Evolutionary conservation across 2,329 filamentous ascomycete genomes (phyloP).

Genomic region (Magnaporthiopsis incrustans): DNA sequence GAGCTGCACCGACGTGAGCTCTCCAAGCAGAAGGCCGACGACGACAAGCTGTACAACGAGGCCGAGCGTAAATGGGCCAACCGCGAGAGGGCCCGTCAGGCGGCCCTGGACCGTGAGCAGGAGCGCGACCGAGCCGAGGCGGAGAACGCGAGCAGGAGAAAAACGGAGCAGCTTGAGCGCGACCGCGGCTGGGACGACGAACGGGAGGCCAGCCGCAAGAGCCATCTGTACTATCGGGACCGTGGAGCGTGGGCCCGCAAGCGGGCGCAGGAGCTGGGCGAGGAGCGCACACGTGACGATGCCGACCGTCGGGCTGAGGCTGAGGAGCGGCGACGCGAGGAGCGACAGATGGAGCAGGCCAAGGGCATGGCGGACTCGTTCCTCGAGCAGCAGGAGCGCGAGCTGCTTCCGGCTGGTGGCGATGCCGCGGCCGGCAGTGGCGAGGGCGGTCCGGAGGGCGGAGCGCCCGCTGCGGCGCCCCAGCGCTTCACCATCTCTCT

Average conservation of each 20-base stretch:
- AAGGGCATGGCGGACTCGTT: constrained; percentile 85
- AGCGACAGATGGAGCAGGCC: constrained; percentile 68
- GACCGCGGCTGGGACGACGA: constrained; percentile 82
- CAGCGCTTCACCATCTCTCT: constrained; percentile 89
- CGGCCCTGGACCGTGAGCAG: constrained; percentile 77
- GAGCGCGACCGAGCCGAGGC: constrained; percentile 72
- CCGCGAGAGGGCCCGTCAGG: constrained; percentile 73
- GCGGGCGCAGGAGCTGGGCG: constrained; percentile 61
- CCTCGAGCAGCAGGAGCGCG: constrained; percentile 73
- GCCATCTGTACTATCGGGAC: constrained; percentile 79
- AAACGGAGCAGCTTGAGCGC: constrained; percentile 58
- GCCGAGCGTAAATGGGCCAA: constrained; percentile 88
- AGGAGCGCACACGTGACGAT: constrained; percentile 74
- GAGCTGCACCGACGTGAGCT: constrained; percentile 70
- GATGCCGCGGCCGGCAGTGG: constrained; percentile 18
- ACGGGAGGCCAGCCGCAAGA: constrained; percentile 63
- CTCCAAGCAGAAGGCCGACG: constrained; percentile 64
- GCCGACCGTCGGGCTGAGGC: constrained; percentile 72
- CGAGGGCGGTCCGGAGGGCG: constrained; percentile 20
- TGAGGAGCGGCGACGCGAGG: constrained; percentile 61
- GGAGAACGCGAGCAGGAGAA: constrained; percentile 54
- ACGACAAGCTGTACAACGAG: constrained; percentile 74
- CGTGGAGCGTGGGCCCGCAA: constrained; percentile 78
- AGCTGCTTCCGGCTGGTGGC: constrained; percentile 37
- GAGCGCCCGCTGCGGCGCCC: constrained; percentile 37